Conservation (phyloP, 2,329 filamentous ascomycete species). For the Aspergillus persii region DNA sequence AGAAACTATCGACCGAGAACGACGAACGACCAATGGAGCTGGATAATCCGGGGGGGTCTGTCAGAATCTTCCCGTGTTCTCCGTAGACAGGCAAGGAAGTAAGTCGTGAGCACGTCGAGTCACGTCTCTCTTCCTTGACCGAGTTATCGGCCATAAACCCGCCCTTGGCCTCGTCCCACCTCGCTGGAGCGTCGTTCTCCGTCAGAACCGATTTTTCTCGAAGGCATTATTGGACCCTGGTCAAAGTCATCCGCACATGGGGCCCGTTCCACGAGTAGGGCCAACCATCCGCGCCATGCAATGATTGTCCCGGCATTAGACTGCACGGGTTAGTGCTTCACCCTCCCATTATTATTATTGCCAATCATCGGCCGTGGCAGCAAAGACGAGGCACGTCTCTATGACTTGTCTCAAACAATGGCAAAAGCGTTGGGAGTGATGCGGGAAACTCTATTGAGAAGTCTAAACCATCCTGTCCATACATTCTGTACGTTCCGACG, state of each 20-base stretch:
- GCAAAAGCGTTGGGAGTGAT: neutral
- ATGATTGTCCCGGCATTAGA: constrained; percentile 22
- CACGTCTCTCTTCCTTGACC: neutral
- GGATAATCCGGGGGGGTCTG: neutral
- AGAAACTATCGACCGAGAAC: neutral
- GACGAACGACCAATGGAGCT: neutral
- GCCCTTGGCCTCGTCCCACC: constrained; percentile 5
- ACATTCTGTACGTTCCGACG: neutral
- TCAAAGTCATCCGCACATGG: constrained; percentile 19
- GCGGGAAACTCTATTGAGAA: neutral
- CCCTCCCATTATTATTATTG: constrained; percentile 1
- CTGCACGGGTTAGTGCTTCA: constrained; percentile 15
- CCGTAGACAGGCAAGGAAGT: neutral
- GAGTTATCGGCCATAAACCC: neutral
- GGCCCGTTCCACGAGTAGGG: constrained; percentile 5
- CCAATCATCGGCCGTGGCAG: constrained; percentile 10
- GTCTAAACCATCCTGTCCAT: neutral
- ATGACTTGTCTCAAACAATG: neutral
- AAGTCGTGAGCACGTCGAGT: neutral
- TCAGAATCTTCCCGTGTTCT: neutral
- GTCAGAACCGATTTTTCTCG: constrained; percentile 11
- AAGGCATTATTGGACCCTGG: constrained; percentile 14
- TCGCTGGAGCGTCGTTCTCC: neutral
- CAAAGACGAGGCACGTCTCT: constrained; percentile 2
- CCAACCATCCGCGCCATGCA: constrained; percentile 20